Percentiles rank a stretch among this genome's conserved stretches.
Evolutionary conservation across 192 early-diverging fungal species (phyloP).

Genomic region (Backusella macrospora): DNA sequence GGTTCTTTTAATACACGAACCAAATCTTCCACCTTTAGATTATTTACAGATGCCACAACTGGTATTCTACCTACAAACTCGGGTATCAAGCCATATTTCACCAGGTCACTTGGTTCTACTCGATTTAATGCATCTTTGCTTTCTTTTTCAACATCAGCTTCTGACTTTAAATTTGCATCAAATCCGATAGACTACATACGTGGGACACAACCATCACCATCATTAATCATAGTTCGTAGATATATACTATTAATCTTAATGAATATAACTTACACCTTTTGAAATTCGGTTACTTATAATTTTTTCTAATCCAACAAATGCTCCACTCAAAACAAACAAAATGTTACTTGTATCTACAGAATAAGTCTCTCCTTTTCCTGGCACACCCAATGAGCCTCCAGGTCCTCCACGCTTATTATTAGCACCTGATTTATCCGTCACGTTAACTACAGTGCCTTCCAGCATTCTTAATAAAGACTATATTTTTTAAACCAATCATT

Average conservation of each 20-base stretch:
- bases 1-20: constrained; percentile 81
- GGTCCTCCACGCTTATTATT: constrained; percentile 32
- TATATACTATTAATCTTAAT: neutral
- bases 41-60: constrained; percentile 75
- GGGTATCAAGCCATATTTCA: constrained; percentile 87
- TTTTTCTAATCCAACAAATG: constrained; percentile 87
- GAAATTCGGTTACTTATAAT: constrained; percentile 75
- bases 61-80: constrained; percentile 89
- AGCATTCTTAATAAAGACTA: constrained; percentile 79
- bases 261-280: constrained; percentile 55
- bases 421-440: constrained; percentile 78
- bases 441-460: constrained; percentile 85
- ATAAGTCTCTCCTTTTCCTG: constrained; percentile 76
- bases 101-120: constrained; percentile 61
- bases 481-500: neutral
- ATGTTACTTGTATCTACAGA: constrained; percentile 91
- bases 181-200: constrained; percentile 70
- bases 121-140: constrained; percentile 30
- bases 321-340: constrained; percentile 86
- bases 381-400: constrained; percentile 39
- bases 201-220: neutral
- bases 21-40: constrained; percentile 68
- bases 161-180: constrained; percentile 49
- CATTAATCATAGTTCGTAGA: neutral
- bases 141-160: constrained; percentile 23